Base-by-base conservation (phyloP, 805 yeast species). In the Candida takata region DNA sequence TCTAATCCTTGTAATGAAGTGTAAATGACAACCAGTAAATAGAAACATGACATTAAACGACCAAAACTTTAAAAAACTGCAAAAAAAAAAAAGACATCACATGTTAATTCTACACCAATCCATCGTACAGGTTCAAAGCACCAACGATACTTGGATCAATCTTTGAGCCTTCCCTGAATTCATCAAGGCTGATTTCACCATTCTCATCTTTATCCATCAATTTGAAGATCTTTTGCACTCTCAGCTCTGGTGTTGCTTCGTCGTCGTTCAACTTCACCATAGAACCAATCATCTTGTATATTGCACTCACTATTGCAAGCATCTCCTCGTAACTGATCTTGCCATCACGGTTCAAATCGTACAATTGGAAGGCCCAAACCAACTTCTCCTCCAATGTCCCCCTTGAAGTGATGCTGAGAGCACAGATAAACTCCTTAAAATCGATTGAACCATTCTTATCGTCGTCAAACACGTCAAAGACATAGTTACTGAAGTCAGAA, bases 231-330 rank as follows among this genome's bases (percentile, higher is more conserved):
- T 87, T 90, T 35, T 76, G 72, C 2, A 85, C 86, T 42, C 97
- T 70, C 45, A 78, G 65, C 51, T 88, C 96, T 0, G 98, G 97
- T 0, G 97, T 87, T 30, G 78, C 74, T 50, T 88, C 97, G 54
- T 88, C 96, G 16, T 79, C 90, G 14, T 85, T 84, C 35, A 87
- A 67, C 42, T 78, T 78, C 40, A 88, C 95, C 90, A 88, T 86
- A 2, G 88, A 73, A 1, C 97, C 99, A 40, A 90, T 82, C 97
- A 92, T 88, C 58, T 83, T 84, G 59, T 92, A 90, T 24, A 90
- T 84, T 23, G 97, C 81, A 21, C 73, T 69, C 6, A 87, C 84
- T 28, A 92, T 85, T 2, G 74, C 65, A 34, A 85, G 65, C 76
- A 92, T 75, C 54, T 92, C 97, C 23, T 74, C 73, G 56, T 77